These are phyloP conservation scores for Candida piceae DNA, from an alignment of 805 yeast species.

Conservation along the genomic window DNA sequence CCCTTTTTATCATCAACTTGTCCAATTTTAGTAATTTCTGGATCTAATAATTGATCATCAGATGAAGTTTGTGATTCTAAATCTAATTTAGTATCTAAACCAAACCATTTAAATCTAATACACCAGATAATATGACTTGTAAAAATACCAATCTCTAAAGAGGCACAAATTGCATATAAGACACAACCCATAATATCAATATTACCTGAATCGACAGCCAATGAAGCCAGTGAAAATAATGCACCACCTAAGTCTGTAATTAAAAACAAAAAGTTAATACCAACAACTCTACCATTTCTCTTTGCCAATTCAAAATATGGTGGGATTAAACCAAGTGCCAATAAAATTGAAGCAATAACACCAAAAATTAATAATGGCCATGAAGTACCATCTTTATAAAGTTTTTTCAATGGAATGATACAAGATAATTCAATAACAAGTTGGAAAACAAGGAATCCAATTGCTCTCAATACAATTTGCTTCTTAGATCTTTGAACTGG, in stretches of 20 bases:
- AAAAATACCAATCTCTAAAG: constrained; percentile 73
- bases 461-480: constrained; percentile 28
- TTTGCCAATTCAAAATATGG: constrained; percentile 52
- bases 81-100: constrained; percentile 4
- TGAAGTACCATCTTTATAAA: constrained; percentile 33
- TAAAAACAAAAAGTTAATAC: constrained; percentile 48
- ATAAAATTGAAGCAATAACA: constrained; percentile 41
- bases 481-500: constrained; percentile 34
- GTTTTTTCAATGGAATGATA: constrained; percentile 45
- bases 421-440: constrained; percentile 42
- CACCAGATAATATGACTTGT: constrained; percentile 68
- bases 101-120: constrained; percentile 33
- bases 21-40: constrained; percentile 4
- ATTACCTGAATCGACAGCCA: constrained; percentile 46
- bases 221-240: constrained; percentile 54
- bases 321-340: constrained; percentile 49
- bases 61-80: constrained; percentile 1
- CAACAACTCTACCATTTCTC: constrained; percentile 49
- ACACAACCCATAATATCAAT: constrained; percentile 78
- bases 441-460: constrained; percentile 32
- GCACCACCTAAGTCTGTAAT: constrained; percentile 50
- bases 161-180: constrained; percentile 68
- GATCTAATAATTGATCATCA: constrained; percentile 1
- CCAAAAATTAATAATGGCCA: constrained; percentile 49
- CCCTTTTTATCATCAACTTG: too few relatives aligned